Evolutionary conservation across 768 basidiomycete species (phyloP).

Genomic region (Tricholoma terreum): DNA sequence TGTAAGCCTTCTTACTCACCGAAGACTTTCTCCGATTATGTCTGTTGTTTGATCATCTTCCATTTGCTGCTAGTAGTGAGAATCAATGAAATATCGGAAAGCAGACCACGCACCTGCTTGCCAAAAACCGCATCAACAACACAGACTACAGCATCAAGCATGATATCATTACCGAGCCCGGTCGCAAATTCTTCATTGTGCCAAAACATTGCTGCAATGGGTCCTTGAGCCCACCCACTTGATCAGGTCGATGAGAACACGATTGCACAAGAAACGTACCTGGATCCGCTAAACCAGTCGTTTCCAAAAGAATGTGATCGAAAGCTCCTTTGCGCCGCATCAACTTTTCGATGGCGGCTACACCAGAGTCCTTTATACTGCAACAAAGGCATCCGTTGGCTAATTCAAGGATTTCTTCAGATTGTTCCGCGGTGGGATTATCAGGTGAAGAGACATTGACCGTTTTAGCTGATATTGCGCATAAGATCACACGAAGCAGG

Average conservation of each 20-base stretch:
- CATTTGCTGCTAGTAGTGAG: slow-evolving; percentile 63
- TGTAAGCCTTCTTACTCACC: slow-evolving; percentile 41
- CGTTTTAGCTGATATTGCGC: slow-evolving; percentile 59
- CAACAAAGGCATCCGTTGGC: slow-evolving; percentile 99
- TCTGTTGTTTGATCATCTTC: slow-evolving; percentile 69
- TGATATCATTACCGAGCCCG: slow-evolving; percentile 67
- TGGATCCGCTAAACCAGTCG: slow-evolving; percentile 95
- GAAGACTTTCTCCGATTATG: slow-evolving; percentile 69
- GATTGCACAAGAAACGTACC: slow-evolving; percentile 41
- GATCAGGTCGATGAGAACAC: neutral
- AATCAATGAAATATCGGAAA: neutral
- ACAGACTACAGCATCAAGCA: slow-evolving; percentile 86
- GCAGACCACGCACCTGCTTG: slow-evolving; percentile 28
- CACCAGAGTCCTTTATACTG: slow-evolving; percentile 91
- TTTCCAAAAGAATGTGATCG: slow-evolving; percentile 94
- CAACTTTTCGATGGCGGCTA: slow-evolving; percentile 90
- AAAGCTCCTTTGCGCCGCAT: slow-evolving; percentile 85
- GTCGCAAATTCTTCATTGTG: slow-evolving; percentile 76
- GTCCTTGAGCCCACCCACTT: slow-evolving; percentile 42
- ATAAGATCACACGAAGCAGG: slow-evolving; percentile 1
- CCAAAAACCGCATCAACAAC: slow-evolving; percentile 91
- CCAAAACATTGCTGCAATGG: slow-evolving; percentile 87
- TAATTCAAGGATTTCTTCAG: slow-evolving; percentile 87
- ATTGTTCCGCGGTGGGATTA: slow-evolving; percentile 58
- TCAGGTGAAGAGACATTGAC: slow-evolving; percentile 76